Evolutionary conservation across 345 rosid species (phyloP).

Genomic region (Brassica nigra): DNA sequence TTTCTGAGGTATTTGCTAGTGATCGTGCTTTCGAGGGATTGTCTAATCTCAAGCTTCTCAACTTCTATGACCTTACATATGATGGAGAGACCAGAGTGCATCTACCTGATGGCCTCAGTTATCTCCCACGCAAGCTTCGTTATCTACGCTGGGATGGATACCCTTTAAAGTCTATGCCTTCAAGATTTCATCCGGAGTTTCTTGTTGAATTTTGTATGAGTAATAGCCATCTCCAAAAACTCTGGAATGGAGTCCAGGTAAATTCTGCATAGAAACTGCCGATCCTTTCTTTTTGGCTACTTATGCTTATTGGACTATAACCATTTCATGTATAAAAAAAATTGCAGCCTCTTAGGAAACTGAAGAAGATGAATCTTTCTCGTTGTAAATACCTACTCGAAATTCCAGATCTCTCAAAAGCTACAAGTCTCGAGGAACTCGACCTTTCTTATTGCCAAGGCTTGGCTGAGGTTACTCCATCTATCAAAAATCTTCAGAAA

Average conservation of each 20-base stretch:
- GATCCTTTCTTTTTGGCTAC: background rate
- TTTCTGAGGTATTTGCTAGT: slow-evolving; percentile 1
- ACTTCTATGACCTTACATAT: slow-evolving; percentile 30
- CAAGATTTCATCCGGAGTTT: slow-evolving; percentile 25
- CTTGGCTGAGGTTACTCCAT: slow-evolving; percentile 36
- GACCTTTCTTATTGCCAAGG: slow-evolving; percentile 31
- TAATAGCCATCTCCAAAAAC: slow-evolving; percentile 33
- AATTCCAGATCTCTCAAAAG: slow-evolving; percentile 35
- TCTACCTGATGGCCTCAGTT: slow-evolving; percentile 23
- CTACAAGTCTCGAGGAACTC: slow-evolving; percentile 36
- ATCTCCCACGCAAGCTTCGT: slow-evolving; percentile 35
- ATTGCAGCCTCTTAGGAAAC: slow-evolving; percentile 35
- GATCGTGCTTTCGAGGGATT: slow-evolving; percentile 30
- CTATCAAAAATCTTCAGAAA: slow-evolving; percentile 29
- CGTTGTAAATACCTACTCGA: slow-evolving; percentile 24
- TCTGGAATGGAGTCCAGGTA: slow-evolving; percentile 41
- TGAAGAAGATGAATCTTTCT: slow-evolving; percentile 39
- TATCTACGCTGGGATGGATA: slow-evolving; percentile 41
- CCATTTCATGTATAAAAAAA: background rate
- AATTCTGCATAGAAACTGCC: background rate
- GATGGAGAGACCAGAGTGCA: slow-evolving; percentile 34
- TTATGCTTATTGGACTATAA: background rate
- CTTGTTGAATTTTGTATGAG: slow-evolving; percentile 40
- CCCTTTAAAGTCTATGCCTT: slow-evolving; percentile 41
- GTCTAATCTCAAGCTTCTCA: slow-evolving; percentile 35